A percentile compares a stretch with the other conserved stretches of the same genome.
phyloP scores from a whole-genome alignment of 148 eudicot species.

The Cornus controversa region DNA sequence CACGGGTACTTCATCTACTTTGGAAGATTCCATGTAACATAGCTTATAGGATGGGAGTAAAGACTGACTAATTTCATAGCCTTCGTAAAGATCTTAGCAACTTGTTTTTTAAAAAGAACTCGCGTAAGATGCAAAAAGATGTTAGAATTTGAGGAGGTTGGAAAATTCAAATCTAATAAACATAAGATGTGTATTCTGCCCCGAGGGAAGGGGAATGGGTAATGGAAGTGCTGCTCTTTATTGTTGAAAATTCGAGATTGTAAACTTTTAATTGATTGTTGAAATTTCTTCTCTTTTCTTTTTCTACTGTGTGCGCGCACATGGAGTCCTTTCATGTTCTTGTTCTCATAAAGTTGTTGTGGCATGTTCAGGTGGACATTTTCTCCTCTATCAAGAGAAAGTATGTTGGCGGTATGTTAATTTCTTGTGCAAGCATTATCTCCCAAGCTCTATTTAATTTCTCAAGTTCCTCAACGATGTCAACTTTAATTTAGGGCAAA shows the following conservation, averaged over 20 bases:
- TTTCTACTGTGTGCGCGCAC: neutral
- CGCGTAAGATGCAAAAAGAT: too few species aligned
- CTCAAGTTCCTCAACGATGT: neutral
- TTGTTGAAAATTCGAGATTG: neutral
- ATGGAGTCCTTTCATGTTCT: neutral
- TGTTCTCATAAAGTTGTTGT: constrained; percentile 7
- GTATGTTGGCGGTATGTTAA: constrained; percentile 66
- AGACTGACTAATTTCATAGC: neutral
- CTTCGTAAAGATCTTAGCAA: neutral
- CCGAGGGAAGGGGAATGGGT: too few species aligned
- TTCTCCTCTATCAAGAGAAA: constrained; percentile 75
- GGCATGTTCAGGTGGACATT: constrained; percentile 76
- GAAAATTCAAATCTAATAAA: too few species aligned
- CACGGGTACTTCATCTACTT: too few species aligned
- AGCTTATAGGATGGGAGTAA: neutral
- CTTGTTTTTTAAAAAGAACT: neutral
- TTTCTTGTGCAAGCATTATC: neutral
- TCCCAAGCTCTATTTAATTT: neutral
- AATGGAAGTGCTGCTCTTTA: too few species aligned
- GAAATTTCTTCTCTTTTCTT: neutral
- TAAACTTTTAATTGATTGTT: neutral
- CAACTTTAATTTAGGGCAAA: neutral
- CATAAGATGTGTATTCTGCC: too few species aligned
- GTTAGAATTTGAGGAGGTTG: too few species aligned
- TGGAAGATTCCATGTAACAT: too few species aligned